phyloP scores from a whole-genome alignment of 305 asterid genomes.

The Euphrasia arctica region DNA sequence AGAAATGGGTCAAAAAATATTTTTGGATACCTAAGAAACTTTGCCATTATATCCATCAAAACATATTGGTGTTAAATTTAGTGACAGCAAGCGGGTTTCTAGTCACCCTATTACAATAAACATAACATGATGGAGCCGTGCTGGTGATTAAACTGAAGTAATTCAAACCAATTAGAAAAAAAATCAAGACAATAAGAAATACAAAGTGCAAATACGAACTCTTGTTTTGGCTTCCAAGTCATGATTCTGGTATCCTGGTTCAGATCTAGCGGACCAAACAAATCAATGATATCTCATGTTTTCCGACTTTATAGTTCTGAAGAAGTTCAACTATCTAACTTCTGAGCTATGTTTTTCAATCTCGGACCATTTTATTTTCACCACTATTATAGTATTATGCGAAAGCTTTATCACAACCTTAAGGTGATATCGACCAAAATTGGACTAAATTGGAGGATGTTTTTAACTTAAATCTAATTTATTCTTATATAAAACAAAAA shows the following conservation, averaged over 20 bases:
- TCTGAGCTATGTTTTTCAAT: conserved; percentile 13
- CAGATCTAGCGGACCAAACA: conserved; percentile 10
- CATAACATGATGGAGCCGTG: neutral
- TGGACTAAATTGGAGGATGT: neutral
- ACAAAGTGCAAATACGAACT: neutral
- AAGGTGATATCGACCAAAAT: conserved; percentile 12
- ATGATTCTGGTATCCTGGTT: too few relatives aligned
- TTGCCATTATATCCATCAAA: too few relatives aligned
- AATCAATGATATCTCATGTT: conserved; percentile 11
- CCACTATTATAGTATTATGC: neutral
- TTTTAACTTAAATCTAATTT: neutral
- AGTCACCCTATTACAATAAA: too few relatives aligned
- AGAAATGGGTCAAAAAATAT: neutral
- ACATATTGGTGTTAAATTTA: too few relatives aligned
- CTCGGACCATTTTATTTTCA: conserved; percentile 2
- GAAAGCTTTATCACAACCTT: conserved; percentile 11
- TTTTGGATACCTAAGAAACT: neutral
- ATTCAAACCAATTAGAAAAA: neutral
- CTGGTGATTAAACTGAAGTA: neutral
- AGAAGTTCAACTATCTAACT: conserved; percentile 21
- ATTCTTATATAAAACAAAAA: too few relatives aligned
- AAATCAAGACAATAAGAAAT: neutral
- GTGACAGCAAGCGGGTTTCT: too few relatives aligned
- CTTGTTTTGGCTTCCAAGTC: neutral
- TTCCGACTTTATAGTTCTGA: conserved; percentile 9